These are phyloP conservation scores for Amphicarpaea edgeworthii DNA, from an alignment of 306 rosid species.

Conservation along the genomic window DNA sequence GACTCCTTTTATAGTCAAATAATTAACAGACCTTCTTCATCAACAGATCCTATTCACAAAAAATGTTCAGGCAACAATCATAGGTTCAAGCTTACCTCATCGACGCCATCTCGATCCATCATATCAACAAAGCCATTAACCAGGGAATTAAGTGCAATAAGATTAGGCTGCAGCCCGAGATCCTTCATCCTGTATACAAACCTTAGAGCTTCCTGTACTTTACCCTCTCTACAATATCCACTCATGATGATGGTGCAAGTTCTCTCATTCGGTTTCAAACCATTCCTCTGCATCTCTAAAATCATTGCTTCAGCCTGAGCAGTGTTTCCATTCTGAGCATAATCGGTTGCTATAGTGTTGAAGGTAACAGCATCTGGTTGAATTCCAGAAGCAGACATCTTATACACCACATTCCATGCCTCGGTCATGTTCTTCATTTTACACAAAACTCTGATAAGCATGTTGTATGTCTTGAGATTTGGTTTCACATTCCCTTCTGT, in stretches of 20 bases:
- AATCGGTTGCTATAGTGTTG: conserved; percentile 70
- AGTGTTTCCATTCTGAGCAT: conserved; percentile 70
- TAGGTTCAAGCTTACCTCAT: conserved; percentile 57
- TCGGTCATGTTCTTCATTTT: conserved; percentile 49
- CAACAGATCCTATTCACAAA: neutral
- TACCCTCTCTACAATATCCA: conserved; percentile 76
- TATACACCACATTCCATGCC: conserved; percentile 72
- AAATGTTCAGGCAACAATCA: neutral
- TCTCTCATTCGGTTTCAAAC: conserved; percentile 64
- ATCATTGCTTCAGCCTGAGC: conserved; percentile 62
- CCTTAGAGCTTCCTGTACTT: conserved; percentile 66
- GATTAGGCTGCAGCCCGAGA: conserved; percentile 62
- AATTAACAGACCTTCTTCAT: conserved; percentile 4
- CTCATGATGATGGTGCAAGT: conserved; percentile 61
- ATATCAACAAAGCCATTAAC: conserved; percentile 67
- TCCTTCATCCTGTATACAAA: conserved; percentile 65
- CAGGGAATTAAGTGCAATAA: conserved; percentile 63
- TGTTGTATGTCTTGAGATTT: conserved; percentile 70
- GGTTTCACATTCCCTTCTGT: conserved; percentile 63
- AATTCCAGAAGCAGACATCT: conserved; percentile 60
- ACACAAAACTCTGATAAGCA: conserved; percentile 73
- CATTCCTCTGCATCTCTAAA: conserved; percentile 66
- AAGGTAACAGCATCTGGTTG: conserved; percentile 72
- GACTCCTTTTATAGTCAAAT: conserved; percentile 7
- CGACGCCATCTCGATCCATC: conserved; percentile 76